phyloP scores from a whole-genome alignment of 305 asterid genomes.

The Fraxinus greggii region DNA sequence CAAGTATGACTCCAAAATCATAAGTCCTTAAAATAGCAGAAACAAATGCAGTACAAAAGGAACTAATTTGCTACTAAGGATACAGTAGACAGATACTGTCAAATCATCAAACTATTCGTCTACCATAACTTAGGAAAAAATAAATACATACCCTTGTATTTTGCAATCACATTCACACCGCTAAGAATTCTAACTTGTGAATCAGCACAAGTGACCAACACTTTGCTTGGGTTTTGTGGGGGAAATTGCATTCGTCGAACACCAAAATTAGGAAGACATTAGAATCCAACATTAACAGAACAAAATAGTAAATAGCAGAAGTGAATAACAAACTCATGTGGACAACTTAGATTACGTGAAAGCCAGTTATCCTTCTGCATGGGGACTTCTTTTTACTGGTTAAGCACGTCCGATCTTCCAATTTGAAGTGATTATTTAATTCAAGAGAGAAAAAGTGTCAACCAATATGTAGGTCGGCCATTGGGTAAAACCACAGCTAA shows the following conservation, averaged over 20 bases:
- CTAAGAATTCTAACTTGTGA: slow-evolving; percentile 68
- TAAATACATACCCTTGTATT: slow-evolving; percentile 60
- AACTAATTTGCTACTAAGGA: neutral
- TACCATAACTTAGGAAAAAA: neutral
- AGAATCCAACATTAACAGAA: neutral
- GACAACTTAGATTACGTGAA: slow-evolving; percentile 60
- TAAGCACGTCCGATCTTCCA: slow-evolving; percentile 62
- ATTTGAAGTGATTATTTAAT: slow-evolving; percentile 62
- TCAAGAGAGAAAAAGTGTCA: slow-evolving; percentile 21
- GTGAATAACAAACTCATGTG: slow-evolving; percentile 4
- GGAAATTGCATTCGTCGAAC: slow-evolving; percentile 54
- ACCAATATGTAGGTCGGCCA: neutral
- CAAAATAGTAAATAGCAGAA: neutral
- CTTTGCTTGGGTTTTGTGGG: slow-evolving; percentile 67
- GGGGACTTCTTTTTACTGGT: slow-evolving; percentile 70
- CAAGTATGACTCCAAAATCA: neutral
- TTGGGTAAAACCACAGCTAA: neutral
- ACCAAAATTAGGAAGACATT: neutral
- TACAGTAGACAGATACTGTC: neutral
- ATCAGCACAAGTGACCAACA: slow-evolving; percentile 85
- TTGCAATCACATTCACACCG: slow-evolving; percentile 55
- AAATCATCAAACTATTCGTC: slow-evolving; percentile 2
- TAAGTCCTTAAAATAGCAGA: neutral
- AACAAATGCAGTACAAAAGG: neutral
- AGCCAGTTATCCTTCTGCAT: slow-evolving; percentile 75